Percentiles rank a stretch among this genome's conserved stretches.
phyloP scores from a whole-genome alignment of 2,329 filamentous ascomycete species.

The Pochonia chlamydosporia region DNA sequence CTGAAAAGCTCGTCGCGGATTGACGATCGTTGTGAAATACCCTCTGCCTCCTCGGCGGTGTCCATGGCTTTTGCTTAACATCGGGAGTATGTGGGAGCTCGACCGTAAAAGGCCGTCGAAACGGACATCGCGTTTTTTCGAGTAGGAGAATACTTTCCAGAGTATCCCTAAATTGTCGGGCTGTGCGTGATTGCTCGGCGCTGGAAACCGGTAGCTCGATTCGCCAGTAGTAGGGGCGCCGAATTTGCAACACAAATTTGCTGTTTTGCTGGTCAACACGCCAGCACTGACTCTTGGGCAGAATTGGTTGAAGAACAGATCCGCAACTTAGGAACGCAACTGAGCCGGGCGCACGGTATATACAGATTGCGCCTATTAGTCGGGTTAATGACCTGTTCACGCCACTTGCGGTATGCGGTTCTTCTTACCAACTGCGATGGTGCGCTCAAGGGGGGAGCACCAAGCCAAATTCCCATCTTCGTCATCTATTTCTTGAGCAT shows the following conservation, averaged over 20 bases:
- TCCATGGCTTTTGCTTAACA: slow-evolving; percentile 64
- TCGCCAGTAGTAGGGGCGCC: slow-evolving; percentile 80
- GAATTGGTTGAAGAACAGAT: slow-evolving; percentile 74
- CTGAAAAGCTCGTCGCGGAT: no score
- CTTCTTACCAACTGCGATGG: slow-evolving; percentile 66
- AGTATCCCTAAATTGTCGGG: slow-evolving; percentile 62
- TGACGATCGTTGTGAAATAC: no score
- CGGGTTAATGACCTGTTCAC: no score
- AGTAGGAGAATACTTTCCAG: slow-evolving; percentile 72
- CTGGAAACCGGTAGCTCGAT: slow-evolving; percentile 73
- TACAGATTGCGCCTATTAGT: slow-evolving; percentile 63
- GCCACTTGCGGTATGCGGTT: no score
- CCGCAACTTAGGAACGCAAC: slow-evolving; percentile 86
- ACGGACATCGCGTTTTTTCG: slow-evolving; percentile 84
- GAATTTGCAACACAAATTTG: slow-evolving; percentile 80
- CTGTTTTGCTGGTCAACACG: slow-evolving; percentile 77
- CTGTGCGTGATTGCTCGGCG: slow-evolving; percentile 40
- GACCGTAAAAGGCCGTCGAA: slow-evolving; percentile 70
- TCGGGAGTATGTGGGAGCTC: slow-evolving; percentile 64
- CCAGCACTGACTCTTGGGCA: slow-evolving; percentile 90
- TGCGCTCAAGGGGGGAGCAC: slow-evolving; percentile 71
- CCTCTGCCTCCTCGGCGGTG: no score
- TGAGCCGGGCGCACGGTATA: slow-evolving; percentile 81
- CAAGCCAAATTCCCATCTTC: slow-evolving; percentile 63
- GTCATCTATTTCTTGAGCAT: slow-evolving; percentile 18